Base-by-base conservation (phyloP, 768 basidiomycete genomes). In the Leccinum disarticulatum region DNA sequence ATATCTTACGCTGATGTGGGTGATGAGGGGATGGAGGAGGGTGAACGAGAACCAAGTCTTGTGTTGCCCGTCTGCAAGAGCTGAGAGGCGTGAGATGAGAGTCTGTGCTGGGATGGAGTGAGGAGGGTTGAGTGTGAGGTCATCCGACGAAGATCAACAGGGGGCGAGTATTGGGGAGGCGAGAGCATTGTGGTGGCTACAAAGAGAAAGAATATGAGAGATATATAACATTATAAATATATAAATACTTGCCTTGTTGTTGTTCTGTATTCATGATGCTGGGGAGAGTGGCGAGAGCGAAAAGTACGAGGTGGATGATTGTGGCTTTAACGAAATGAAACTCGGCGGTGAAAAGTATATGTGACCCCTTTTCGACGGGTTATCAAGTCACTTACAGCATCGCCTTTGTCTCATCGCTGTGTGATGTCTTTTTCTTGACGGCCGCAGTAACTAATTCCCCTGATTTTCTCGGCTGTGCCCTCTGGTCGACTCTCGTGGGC, bases 21-120 rank as follows among this genome's bases (percentile, higher is more conserved):
- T 2, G 87, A 89, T 15, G 87, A 90, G 0, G 89, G 88, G 59
- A 91, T 91, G 13, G 87, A 89, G n/a, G 77, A 79, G 1, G 89
- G 87, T 0, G 88, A 88, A 25, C 81, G 80, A 10, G 86, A 87
- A 43, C 85, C 87, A 27, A 86, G 66, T 47, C 81, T 77, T 54
- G 71, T 69, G 7, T 73, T 75, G 15, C 72, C 70, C 2, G 76
- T 75, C 46, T 79, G 79, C 17, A 82, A 71, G 59, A 81, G 80
- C 63, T 84, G 83, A 0, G 84, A 83, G 22, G 72, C 59, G 33
- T 81, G 74, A 17, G 77, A 74, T 1, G 79, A 79, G 1, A 79
- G 73, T 31, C 74, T 74, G 57, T 76, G 74, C 53, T 74, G 68
- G 27, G 79, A 70, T 55, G 77, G 66, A 52, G 71, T 75, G 58